Percentiles rank a stretch among this genome's conserved stretches.
Conservation (phyloP, 352 stramenopile genomes). For the Phytophthora niederhauseri region DNA sequence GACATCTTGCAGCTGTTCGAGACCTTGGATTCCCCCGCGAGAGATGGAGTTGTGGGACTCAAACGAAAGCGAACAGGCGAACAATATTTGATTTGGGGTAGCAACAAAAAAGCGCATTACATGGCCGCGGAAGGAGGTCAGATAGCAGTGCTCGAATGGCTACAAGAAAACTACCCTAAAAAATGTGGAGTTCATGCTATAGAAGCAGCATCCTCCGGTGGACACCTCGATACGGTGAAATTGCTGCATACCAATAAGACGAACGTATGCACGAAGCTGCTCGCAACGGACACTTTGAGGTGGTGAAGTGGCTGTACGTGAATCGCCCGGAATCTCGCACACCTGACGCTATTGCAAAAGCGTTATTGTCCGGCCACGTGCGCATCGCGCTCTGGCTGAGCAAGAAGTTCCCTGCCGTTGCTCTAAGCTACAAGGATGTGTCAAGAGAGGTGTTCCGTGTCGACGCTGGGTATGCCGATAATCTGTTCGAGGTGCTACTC, state of each 20-base stretch:
- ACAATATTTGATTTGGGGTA: too few species aligned
- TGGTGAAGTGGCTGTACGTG: not conserved
- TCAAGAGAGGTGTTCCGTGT: not conserved
- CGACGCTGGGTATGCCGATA: not conserved
- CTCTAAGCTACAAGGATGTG: not conserved
- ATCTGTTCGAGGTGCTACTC: not conserved
- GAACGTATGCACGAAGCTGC: not conserved
- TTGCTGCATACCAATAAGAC: not conserved
- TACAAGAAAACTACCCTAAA: not conserved
- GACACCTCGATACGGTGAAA: too few species aligned
- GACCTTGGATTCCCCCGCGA: not conserved
- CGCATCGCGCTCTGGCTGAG: not conserved
- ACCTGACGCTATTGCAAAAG: not conserved
- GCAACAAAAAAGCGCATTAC: not conserved
- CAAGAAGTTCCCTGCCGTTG: not conserved
- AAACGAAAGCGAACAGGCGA: not conserved
- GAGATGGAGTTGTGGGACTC: not conserved
- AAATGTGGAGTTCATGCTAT: not conserved
- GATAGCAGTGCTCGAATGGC: not conserved
- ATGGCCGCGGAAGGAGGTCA: not conserved
- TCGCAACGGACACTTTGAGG: not conserved
- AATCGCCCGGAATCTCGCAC: not conserved
- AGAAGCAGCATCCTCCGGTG: too few species aligned
- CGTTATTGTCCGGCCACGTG: not conserved
- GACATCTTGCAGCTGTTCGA: not conserved